Conservation (phyloP, 495 filamentous ascomycete species). For the Neurospora sp. region DNA sequence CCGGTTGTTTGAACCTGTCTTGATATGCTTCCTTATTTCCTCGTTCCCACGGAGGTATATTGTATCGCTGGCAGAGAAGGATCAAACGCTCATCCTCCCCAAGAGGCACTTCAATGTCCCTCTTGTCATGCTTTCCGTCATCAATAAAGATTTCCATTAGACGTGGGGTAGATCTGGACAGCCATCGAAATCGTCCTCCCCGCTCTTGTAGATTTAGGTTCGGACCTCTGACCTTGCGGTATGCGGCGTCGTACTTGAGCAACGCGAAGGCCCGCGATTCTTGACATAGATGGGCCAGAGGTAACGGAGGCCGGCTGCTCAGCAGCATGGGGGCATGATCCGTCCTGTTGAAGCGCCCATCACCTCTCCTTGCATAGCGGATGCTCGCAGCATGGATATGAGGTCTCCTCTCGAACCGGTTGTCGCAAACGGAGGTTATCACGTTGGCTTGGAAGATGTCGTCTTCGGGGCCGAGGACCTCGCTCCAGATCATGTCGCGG, state of each 20-base stretch:
- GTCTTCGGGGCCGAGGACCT: neutral
- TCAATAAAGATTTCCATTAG: accelerated
- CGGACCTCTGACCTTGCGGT: neutral
- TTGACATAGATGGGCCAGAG: neutral
- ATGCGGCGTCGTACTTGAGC: neutral
- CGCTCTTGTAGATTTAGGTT: neutral
- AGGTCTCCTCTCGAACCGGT: too few relatives aligned
- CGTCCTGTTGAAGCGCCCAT: neutral
- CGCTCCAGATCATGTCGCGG: neutral
- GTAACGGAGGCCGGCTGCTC: neutral
- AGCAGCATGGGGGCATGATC: neutral
- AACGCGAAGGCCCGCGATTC: neutral
- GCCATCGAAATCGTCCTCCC: neutral
- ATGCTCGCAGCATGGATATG: too few relatives aligned
- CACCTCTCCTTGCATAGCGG: neutral
- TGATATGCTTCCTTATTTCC: too few relatives aligned
- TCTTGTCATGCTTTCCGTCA: neutral
- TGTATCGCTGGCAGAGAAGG: neutral
- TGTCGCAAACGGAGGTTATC: neutral
- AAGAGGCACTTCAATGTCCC: neutral
- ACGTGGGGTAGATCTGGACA: neutral
- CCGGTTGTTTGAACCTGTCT: too few relatives aligned
- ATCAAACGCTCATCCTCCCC: neutral
- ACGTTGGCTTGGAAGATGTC: neutral
- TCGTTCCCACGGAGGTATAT: too few relatives aligned